Base-by-base conservation (phyloP, 352 stramenopile genomes). In the Pythium sp. region DNA sequence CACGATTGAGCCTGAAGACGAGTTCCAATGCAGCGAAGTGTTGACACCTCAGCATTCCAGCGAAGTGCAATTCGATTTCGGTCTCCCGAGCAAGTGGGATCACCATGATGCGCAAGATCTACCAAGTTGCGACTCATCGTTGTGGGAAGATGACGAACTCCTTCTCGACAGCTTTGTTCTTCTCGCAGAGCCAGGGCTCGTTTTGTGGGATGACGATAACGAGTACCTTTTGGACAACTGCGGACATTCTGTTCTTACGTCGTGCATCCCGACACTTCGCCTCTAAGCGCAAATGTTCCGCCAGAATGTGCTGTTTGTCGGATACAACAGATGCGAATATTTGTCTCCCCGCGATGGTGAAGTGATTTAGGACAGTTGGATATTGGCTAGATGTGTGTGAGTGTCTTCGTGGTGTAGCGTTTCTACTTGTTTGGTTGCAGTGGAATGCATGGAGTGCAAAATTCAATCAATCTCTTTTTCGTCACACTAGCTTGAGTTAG, bases 121-220 rank as follows among this genome's bases (percentile, higher is more conserved):
- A 51, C 51, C 72, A 56, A 67, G 54, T 18, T 60, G 30, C 24
- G 73, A 79, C 18, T 67, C 54, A 26, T 62, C 64, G 3, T 41
- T 78, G n/a, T 89, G 76, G 80, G 72, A 68, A 0, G 80, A 89
- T 18, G 74, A 74, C 30, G 78, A 87, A 18, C 57, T 89, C 18
- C 57, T 71, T 7, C 68, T 79, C n/a, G 79, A 86, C 20, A 53
- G 65, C 26, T 65, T 74, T 15, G 34, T 68, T n/a, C 67, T 79
- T 57, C 57, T 76, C 14, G 55, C 63, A 6, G 78, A 86, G 2
- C 64, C 72, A 6, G 63, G 64, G 0, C 41, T 65, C 24, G 24
- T 55, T 32, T 12, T 68, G 11, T 72, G 67, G 67, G 67, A 72
- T 12, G 67, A 72, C 18, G 67, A 72, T 34, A 57, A 24, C 22